These are phyloP conservation scores for Wickerhamiella shivajii DNA, from an alignment of 805 yeast species.

Conservation along the genomic window DNA sequence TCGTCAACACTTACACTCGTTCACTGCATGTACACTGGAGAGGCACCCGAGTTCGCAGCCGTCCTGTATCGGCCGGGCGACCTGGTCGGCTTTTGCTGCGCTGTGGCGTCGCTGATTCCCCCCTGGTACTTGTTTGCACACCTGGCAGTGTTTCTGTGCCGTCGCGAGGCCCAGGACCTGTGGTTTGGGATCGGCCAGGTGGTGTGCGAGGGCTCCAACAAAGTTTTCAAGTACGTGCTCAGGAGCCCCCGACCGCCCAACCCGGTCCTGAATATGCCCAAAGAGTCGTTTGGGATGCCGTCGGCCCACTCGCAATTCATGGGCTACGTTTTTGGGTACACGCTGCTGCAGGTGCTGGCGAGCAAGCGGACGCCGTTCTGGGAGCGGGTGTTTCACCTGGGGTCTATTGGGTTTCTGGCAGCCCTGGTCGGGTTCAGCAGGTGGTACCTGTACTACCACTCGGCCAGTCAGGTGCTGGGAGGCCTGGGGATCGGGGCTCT, in stretches of 20 bases:
- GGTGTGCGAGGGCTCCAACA: constrained; percentile 57
- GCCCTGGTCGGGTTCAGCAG: constrained; percentile 50
- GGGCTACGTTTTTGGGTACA: constrained; percentile 50
- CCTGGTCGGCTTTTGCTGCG: constrained; percentile 42
- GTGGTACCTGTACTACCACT: constrained; percentile 67
- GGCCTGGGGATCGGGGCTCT: constrained; percentile 53
- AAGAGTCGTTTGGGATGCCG: constrained; percentile 83
- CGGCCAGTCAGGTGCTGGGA: constrained; percentile 52
- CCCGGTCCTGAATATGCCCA: constrained; percentile 21
- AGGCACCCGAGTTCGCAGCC: constrained; percentile 54
- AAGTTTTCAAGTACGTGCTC: constrained; percentile 45
- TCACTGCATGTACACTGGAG: constrained; percentile 13
- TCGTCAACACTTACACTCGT: too few species aligned
- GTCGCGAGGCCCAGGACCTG: constrained; percentile 77
- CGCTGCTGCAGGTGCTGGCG: constrained; percentile 22
- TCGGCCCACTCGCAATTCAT: constrained; percentile 93
- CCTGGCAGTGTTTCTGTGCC: constrained; percentile 65
- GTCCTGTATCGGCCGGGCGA: constrained; percentile 64
- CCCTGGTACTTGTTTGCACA: constrained; percentile 64
- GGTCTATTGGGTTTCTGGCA: constrained; percentile 18
- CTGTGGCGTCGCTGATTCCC: constrained; percentile 68
- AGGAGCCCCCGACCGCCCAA: constrained; percentile 58
- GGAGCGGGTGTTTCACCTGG: constrained; percentile 17
- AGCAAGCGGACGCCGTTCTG: constrained; percentile 7
- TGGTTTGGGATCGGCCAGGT: constrained; percentile 78